These are phyloP conservation scores for Pythium guiyangense DNA, from an alignment of 352 stramenopile species.

Conservation along the genomic window DNA sequence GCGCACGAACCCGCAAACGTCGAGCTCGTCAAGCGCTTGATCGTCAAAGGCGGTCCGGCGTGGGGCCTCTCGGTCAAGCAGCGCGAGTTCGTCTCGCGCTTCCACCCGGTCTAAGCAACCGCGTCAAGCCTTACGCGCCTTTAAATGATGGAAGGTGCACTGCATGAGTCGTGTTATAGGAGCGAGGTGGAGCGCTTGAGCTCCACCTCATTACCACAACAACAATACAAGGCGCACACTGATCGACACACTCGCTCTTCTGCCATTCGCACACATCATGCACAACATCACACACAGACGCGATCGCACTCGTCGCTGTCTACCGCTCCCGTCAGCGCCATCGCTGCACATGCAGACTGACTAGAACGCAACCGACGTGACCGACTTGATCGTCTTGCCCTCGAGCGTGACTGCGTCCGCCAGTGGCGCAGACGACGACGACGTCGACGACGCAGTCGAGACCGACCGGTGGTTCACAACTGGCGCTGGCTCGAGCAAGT, in stretches of 20 bases:
- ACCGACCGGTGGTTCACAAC: constrained; percentile 6
- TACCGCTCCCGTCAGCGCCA: too few relatives aligned
- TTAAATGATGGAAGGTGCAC: background rate
- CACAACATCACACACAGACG: background rate
- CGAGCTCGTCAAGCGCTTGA: constrained; percentile 52
- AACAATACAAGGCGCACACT: background rate
- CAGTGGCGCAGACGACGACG: background rate
- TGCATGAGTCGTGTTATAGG: background rate
- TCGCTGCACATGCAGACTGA: background rate
- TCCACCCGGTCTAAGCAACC: constrained; percentile 18
- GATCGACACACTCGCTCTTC: background rate
- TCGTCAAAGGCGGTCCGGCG: constrained; percentile 66
- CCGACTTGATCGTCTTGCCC: constrained; percentile 9
- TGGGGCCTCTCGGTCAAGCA: constrained; percentile 73
- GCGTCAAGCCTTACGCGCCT: background rate
- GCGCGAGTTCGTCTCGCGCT: constrained; percentile 68
- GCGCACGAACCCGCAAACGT: constrained; percentile 30
- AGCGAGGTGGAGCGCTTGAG: background rate
- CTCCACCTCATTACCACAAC: too few relatives aligned
- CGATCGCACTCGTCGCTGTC: too few relatives aligned
- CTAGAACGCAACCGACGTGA: constrained; percentile 16
- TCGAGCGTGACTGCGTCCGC: constrained; percentile 1
- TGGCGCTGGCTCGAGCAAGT: constrained; percentile 24
- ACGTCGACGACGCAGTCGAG: constrained; percentile 4
- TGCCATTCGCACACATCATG: background rate